Percentiles rank a stretch among this genome's conserved stretches.
Evolutionary conservation across 2,329 filamentous ascomycete species (phyloP).

Genomic region (Nannizziopsis barbatae): DNA sequence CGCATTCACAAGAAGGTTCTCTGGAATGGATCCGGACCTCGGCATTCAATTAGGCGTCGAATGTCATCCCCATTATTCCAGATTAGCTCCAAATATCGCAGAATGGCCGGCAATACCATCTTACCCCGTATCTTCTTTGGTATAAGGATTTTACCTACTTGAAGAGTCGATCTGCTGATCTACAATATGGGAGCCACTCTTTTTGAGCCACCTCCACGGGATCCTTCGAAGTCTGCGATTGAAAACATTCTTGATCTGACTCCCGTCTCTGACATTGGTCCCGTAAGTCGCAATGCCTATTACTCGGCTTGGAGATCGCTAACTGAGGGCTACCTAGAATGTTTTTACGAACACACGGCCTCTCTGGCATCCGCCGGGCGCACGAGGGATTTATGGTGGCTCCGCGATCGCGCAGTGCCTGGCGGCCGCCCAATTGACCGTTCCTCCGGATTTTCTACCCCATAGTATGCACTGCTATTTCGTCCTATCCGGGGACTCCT

Average conservation of each 20-base stretch:
- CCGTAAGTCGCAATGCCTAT: conserved; percentile 41
- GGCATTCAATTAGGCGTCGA: too few relatives aligned
- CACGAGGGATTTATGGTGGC: conserved; percentile 86
- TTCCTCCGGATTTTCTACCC: conserved; percentile 64
- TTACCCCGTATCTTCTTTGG: not conserved
- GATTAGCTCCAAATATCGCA: too few relatives aligned
- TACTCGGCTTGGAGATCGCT: not conserved
- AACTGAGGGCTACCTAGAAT: conserved; percentile 43
- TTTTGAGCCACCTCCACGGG: conserved; percentile 61
- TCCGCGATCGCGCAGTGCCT: conserved; percentile 88
- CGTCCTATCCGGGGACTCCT: conserved; percentile 73
- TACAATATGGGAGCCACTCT: conserved; percentile 42
- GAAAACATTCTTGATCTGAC: conserved; percentile 84
- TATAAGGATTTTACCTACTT: not conserved
- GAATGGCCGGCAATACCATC: too few relatives aligned
- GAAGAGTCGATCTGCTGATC: not conserved
- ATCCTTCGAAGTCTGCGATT: conserved; percentile 64
- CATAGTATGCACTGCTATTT: conserved; percentile 99
- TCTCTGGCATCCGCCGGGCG: conserved; percentile 83
- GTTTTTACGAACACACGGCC: conserved; percentile 91
- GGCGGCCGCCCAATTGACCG: conserved; percentile 75
- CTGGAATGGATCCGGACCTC: too few relatives aligned
- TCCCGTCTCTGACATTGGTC: conserved; percentile 49
- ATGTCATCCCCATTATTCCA: too few relatives aligned
- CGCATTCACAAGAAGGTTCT: too few relatives aligned